Percentiles rank a stretch among this genome's conserved stretches.
Evolutionary conservation across 768 basidiomycete genomes (phyloP).

Genomic region (Bullera alba): DNA sequence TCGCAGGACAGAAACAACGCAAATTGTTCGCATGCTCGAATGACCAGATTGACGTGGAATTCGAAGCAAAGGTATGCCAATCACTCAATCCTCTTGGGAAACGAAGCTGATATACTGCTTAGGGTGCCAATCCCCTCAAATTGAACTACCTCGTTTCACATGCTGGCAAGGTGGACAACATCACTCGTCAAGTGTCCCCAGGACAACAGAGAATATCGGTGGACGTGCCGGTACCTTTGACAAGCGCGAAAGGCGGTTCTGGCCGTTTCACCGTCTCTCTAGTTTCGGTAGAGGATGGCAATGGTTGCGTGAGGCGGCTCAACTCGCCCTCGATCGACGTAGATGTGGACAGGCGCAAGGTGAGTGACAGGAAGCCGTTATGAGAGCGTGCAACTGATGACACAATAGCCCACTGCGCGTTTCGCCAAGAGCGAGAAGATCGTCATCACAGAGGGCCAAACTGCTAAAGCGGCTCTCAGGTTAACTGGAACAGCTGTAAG

Average conservation of each 20-base stretch:
- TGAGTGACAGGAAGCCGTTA: slow-evolving; percentile 41
- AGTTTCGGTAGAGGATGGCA: slow-evolving; percentile 80
- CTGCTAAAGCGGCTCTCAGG: slow-evolving; percentile 66
- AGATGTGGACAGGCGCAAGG: slow-evolving; percentile 74
- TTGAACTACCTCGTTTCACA: slow-evolving; percentile 54
- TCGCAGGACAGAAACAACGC: slow-evolving; percentile 13
- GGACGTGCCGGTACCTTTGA: slow-evolving; percentile 26
- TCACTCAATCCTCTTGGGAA: not conserved
- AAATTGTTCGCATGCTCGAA: slow-evolving; percentile 64
- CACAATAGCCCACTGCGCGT: slow-evolving; percentile 68
- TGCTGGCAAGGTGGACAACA: slow-evolving; percentile 15
- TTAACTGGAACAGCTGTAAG: slow-evolving; percentile 84
- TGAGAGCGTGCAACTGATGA: slow-evolving; percentile 1
- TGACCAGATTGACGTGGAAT: slow-evolving; percentile 63
- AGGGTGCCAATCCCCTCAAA: slow-evolving; percentile 90
- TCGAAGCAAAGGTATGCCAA: slow-evolving; percentile 63
- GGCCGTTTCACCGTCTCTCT: slow-evolving; percentile 33
- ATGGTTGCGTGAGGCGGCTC: slow-evolving; percentile 72
- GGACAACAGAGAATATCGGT: slow-evolving; percentile 64
- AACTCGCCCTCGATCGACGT: slow-evolving; percentile 72
- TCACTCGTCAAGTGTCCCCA: slow-evolving; percentile 19
- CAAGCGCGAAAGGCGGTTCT: slow-evolving; percentile 18
- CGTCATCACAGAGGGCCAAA: slow-evolving; percentile 67
- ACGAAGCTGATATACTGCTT: not conserved
- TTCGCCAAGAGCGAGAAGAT: slow-evolving; percentile 67